phyloP scores from a whole-genome alignment of 148 eudicot genomes.

The Chenopodium suecicum region DNA sequence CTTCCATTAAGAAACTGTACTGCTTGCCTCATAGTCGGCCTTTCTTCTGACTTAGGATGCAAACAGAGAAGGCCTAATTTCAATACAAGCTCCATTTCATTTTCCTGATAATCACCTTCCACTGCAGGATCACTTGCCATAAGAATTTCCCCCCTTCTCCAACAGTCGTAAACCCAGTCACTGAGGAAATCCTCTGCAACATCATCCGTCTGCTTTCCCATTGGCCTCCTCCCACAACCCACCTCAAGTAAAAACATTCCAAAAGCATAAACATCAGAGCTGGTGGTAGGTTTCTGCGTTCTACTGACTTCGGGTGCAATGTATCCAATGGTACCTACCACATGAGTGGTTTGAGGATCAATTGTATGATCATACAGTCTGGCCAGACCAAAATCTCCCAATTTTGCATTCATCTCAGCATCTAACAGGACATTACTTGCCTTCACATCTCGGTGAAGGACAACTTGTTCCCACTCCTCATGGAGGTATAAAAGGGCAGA shows the following conservation, averaged over 20 bases:
- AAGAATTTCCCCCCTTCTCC: constrained; percentile 27
- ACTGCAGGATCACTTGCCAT: constrained; percentile 27
- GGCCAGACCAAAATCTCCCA: constrained; percentile 49
- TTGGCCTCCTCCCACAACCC: constrained; percentile 40
- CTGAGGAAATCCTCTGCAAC: constrained; percentile 11
- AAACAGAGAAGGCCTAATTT: constrained; percentile 34
- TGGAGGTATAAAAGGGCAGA: constrained; percentile 42
- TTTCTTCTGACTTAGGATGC: constrained; percentile 26
- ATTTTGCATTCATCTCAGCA: constrained; percentile 35
- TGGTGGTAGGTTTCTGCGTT: constrained; percentile 28
- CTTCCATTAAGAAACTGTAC: constrained; percentile 17
- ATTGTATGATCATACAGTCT: constrained; percentile 36
- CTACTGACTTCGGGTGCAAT: constrained; percentile 42
- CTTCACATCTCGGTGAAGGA: constrained; percentile 42
- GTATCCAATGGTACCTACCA: constrained; percentile 45
- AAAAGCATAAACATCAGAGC: constrained; percentile 42
- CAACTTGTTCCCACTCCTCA: constrained; percentile 43
- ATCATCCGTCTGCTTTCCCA: background rate
- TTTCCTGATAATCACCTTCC: constrained; percentile 17
- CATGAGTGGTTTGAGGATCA: constrained; percentile 32
- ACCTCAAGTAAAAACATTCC: constrained; percentile 39
- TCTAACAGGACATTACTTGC: constrained; percentile 39
- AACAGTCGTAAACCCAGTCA: constrained; percentile 25
- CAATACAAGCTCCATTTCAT: constrained; percentile 34
- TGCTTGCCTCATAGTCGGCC: constrained; percentile 39